Percentiles rank a stretch among this genome's conserved stretches.
These are phyloP conservation scores for Leccinum griseonigrum DNA, from an alignment of 1,284 basidiomycete genomes.

Conservation along the genomic window DNA sequence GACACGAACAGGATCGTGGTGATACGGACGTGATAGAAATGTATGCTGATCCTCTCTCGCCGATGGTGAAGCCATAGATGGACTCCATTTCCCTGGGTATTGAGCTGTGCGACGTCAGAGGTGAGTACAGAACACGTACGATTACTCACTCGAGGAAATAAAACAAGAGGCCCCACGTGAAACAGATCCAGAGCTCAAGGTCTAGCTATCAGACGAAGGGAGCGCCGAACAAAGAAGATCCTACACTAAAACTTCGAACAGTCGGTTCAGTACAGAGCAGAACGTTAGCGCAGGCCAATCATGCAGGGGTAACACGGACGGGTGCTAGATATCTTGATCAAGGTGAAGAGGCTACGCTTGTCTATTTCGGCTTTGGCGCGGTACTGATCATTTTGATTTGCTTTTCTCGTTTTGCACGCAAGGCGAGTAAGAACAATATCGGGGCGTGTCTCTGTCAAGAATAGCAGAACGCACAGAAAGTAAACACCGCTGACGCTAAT, in stretches of 20 bases:
- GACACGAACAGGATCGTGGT: slow-evolving; percentile 7
- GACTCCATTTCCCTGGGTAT: slow-evolving; percentile 48
- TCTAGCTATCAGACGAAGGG: slow-evolving; percentile 4
- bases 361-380: slow-evolving; percentile 49
- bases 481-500: slow-evolving; percentile 37
- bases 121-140: neutral
- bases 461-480: slow-evolving; percentile 32
- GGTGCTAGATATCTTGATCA: slow-evolving; percentile 51
- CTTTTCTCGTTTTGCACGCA: slow-evolving; percentile 45
- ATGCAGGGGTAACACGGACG: slow-evolving; percentile 37
- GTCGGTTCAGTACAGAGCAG: slow-evolving; percentile 61
- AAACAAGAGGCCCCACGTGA: slow-evolving; percentile 64
- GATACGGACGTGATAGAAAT: slow-evolving; percentile 42
- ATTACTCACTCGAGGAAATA: slow-evolving; percentile 47
- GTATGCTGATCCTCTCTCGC: slow-evolving; percentile 51
- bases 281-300: slow-evolving; percentile 7
- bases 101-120: slow-evolving; percentile 35
- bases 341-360: slow-evolving; percentile 39
- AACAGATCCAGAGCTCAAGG: slow-evolving; percentile 55
- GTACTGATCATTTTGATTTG: slow-evolving; percentile 47
- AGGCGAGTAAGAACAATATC: slow-evolving; percentile 45
- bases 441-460: slow-evolving; percentile 48
- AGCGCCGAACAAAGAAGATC: slow-evolving; percentile 6
- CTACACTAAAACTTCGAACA: slow-evolving; percentile 54
- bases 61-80: slow-evolving; percentile 52